Percentiles rank a stretch among this genome's conserved stretches.
These are phyloP conservation scores for Scheffersomyces titani DNA, from an alignment of 1,139 yeast species.

Conservation along the genomic window DNA sequence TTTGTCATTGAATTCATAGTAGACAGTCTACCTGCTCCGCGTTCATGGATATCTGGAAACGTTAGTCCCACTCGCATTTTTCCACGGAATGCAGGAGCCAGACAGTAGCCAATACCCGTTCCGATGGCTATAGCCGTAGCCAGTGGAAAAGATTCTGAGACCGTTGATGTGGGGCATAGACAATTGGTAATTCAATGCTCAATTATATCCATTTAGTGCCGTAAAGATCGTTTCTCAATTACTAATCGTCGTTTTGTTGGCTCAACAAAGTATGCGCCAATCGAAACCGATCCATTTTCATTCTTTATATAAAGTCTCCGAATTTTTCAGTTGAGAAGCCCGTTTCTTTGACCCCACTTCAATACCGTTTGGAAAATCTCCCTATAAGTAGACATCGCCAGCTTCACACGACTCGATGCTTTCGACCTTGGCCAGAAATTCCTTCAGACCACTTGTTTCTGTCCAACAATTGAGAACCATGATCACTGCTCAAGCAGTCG, in stretches of 20 bases:
- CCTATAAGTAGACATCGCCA: neutral
- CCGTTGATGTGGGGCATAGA: neutral
- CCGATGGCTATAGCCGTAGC: neutral
- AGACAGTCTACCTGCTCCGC: neutral
- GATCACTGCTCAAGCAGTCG: slow-evolving; percentile 59
- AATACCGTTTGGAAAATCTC: neutral
- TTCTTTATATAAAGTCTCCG: neutral
- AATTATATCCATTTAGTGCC: neutral
- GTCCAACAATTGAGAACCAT: slow-evolving; percentile 29
- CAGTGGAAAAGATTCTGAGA: neutral
- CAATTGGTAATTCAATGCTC: neutral
- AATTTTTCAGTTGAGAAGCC: neutral
- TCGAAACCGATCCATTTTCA: neutral
- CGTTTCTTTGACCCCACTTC: neutral
- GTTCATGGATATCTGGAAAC: neutral
- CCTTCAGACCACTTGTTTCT: neutral
- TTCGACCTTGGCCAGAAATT: neutral
- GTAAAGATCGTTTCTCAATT: neutral
- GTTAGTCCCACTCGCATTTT: neutral
- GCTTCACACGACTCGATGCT: neutral
- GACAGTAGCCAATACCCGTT: neutral
- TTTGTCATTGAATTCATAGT: neutral
- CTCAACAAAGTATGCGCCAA: neutral
- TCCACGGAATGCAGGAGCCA: neutral
- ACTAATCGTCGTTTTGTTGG: neutral